phyloP scores from a whole-genome alignment of 106 monocot species.

The Dioscorea alata region DNA sequence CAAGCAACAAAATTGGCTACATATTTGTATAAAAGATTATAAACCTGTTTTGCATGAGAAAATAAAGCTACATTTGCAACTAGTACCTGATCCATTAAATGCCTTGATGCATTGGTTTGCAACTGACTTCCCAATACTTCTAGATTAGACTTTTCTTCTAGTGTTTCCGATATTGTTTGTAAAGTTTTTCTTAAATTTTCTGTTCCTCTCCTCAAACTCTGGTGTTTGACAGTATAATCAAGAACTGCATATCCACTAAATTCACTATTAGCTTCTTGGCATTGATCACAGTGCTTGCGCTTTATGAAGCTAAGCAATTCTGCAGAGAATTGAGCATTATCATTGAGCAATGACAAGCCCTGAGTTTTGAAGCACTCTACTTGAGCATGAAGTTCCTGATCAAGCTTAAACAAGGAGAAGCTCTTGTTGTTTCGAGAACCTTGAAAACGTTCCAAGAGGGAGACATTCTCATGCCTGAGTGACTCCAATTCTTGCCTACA shows the following conservation, averaged over 20 bases:
- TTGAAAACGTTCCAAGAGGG: conserved; percentile 49
- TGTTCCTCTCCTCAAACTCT: conserved; percentile 57
- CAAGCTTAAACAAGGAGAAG: conserved; percentile 35
- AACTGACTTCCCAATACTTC: conserved; percentile 19
- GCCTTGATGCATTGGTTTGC: conserved; percentile 20
- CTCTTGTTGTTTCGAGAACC: conserved; percentile 24
- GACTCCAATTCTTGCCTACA: conserved; percentile 52
- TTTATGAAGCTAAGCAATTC: conserved; percentile 42
- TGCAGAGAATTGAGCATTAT: conserved; percentile 35
- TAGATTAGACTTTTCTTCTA: conserved; percentile 46
- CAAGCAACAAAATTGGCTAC: too few relatives aligned
- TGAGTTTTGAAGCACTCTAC: conserved; percentile 52
- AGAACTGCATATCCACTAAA: conserved; percentile 26
- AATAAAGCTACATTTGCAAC: too few relatives aligned
- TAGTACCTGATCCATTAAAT: conserved; percentile 9
- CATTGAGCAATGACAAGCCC: conserved; percentile 52
- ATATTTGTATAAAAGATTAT: too few relatives aligned
- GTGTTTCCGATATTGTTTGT: conserved; percentile 19
- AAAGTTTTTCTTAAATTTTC: conserved; percentile 59
- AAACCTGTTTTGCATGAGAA: too few relatives aligned
- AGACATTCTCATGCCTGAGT: conserved; percentile 57
- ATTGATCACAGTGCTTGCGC: conserved; percentile 22
- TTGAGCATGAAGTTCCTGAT: conserved; percentile 46
- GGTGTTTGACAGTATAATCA: conserved; percentile 51
- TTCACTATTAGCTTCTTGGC: conserved; percentile 10